Conservation (phyloP, 2,329 filamentous ascomycete species). For the Dothidotthia symphoricarpi region DNA sequence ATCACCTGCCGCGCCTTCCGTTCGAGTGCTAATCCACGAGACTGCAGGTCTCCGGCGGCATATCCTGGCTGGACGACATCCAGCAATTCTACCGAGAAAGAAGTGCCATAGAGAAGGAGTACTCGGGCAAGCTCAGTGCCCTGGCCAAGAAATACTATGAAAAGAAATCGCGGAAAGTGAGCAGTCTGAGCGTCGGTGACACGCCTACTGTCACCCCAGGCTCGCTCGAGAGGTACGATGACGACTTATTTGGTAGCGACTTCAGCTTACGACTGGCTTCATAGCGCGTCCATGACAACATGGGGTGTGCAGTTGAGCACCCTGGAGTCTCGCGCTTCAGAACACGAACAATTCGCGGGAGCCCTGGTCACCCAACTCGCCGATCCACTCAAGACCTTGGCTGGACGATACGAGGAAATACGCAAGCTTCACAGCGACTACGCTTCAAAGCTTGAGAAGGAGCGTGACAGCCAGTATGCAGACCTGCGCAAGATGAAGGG, state of each 20-base stretch:
- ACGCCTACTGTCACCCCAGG: constrained; percentile 90
- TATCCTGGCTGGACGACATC: constrained; percentile 93
- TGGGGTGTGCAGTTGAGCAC: constrained; percentile 94
- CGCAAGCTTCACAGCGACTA: constrained; percentile 90
- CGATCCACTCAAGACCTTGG: constrained; percentile 77
- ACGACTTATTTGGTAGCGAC: constrained; percentile 1
- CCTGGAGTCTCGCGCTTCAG: constrained; percentile 79
- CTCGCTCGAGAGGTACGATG: constrained; percentile 75
- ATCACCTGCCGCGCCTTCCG: constrained; percentile 4
- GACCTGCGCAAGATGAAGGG: constrained; percentile 88
- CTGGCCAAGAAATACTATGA: constrained; percentile 97
- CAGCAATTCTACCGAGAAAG: constrained; percentile 97
- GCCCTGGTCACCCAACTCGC: constrained; percentile 79
- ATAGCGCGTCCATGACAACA: constrained; percentile 89
- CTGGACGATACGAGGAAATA: constrained; percentile 78
- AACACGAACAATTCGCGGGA: constrained; percentile 81
- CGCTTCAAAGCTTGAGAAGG: constrained; percentile 81
- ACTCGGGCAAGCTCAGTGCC: constrained; percentile 79
- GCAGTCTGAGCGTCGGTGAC: constrained; percentile 87
- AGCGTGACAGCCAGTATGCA: constrained; percentile 77
- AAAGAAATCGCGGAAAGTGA: constrained; percentile 88
- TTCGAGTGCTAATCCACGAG: constrained; percentile 22
- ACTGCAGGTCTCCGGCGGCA: constrained; percentile 70
- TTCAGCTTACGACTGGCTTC: constrained; percentile 5
- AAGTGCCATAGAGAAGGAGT: constrained; percentile 93